These are phyloP conservation scores for Cicer cuneatum DNA, from an alignment of 306 rosid genomes.

Conservation along the genomic window DNA sequence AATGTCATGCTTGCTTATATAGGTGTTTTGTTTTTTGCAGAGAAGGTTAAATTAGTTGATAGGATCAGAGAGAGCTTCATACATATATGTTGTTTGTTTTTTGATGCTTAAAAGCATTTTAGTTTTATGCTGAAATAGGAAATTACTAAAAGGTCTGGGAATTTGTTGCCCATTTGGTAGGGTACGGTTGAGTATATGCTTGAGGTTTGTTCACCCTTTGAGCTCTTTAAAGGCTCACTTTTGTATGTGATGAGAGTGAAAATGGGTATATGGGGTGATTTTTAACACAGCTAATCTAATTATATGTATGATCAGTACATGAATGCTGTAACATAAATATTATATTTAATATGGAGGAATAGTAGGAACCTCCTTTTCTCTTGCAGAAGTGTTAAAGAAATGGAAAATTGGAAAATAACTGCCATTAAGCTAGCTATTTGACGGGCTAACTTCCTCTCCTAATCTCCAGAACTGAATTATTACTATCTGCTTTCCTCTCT, in stretches of 20 bases:
- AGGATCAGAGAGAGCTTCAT: slow-evolving; percentile 15
- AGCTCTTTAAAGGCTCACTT: slow-evolving; percentile 2
- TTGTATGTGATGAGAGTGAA: neutral
- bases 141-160: neutral
- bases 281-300: slow-evolving; percentile 2
- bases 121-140: slow-evolving; percentile 12
- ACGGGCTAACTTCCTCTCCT: neutral
- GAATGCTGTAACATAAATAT: neutral
- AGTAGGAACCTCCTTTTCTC: neutral
- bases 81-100: neutral
- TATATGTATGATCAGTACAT: neutral
- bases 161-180: slow-evolving; percentile 3
- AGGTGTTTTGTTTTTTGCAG: neutral
- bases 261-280: neutral
- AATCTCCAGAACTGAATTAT: neutral
- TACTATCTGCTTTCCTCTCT: neutral
- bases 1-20: neutral
- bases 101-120: neutral
- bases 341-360: slow-evolving; percentile 1
- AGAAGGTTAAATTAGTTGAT: slow-evolving; percentile 10
- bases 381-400: neutral
- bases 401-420: neutral
- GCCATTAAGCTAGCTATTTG: neutral
- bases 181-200: neutral
- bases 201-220: slow-evolving; percentile 1